Conservation (phyloP, 352 stramenopile genomes). For the Phytophthora niederhauseri region DNA sequence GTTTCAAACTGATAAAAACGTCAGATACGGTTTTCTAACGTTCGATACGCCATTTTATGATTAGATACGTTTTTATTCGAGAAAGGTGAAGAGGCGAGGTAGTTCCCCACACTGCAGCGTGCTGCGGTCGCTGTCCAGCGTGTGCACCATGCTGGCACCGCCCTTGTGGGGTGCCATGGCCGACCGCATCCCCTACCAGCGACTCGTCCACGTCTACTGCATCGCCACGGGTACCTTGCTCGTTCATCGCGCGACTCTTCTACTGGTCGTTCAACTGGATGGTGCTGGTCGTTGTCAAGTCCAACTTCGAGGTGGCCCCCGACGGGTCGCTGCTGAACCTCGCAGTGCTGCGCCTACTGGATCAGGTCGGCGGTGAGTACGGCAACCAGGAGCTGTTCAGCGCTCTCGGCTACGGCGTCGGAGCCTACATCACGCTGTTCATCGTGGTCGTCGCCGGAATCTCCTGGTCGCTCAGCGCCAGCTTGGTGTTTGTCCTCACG, state of each 20-base stretch:
- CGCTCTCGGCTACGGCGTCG: slow-evolving; percentile 68
- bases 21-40: too few species aligned
- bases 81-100: background rate
- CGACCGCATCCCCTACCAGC: slow-evolving; percentile 69
- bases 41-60: too few species aligned
- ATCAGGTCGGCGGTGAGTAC: slow-evolving; percentile 76
- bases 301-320: slow-evolving; percentile 70
- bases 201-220: slow-evolving; percentile 64
- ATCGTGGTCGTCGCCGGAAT: slow-evolving; percentile 64
- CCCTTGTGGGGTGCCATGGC: slow-evolving; percentile 79
- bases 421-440: slow-evolving; percentile 73
- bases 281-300: slow-evolving; percentile 55
- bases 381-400: slow-evolving; percentile 85
- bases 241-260: slow-evolving; percentile 59
- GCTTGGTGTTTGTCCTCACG: slow-evolving; percentile 47
- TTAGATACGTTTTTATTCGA: too few species aligned
- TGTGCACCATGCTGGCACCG: slow-evolving; percentile 67
- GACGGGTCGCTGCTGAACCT: slow-evolving; percentile 72
- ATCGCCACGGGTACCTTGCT: slow-evolving; percentile 62
- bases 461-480: slow-evolving; percentile 78
- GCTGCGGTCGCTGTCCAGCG: slow-evolving; percentile 70
- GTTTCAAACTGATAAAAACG: too few species aligned
- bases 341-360: slow-evolving; percentile 67
- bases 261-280: slow-evolving; percentile 58
- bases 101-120: slow-evolving; percentile 74